Evolutionary conservation across 768 basidiomycete genomes (phyloP), one percentile per base, ranked within the genome.

Genomic region (Pleurotus tuoliensis): DNA sequence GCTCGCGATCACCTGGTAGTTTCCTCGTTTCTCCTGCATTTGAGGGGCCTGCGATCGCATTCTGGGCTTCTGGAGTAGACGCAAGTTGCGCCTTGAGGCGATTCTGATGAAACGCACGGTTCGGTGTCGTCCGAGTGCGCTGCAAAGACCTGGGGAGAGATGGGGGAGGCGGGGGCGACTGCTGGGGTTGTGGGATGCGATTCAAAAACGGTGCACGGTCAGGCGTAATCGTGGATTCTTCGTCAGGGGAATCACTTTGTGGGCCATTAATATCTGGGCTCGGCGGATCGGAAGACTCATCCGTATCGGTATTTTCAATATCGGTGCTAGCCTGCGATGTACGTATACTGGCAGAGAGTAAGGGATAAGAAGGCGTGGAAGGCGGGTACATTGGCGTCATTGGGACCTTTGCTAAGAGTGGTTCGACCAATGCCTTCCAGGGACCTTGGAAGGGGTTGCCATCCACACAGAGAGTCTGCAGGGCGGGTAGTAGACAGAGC

Each of bases 361-460:
- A 69, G 40, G 83, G 81, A 58, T 83, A 76, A 41, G 79, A 76
- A 25, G 86, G 87, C 2, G 84, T 86, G 16, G 84, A 85, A 12
- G 82, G 83, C 40, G 86, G 85, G 71, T 84, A 87, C 30, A 77
- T 69, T 20, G 86, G 86, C 1, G 82, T 80, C 64, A 78, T 70
- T 22, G 85, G 82, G 20, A 74, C 68, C 65, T 84, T 84, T 52
- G 85, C 78, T 7, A 94, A 76, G 47, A 98, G 76, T 0, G 94
- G 93, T 56, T 89, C 90, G 22, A 97, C 86, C 53, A 99, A 77
- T 30, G 90, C 86, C 66, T 88, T 86, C 92, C 94, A 97, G 1
- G 92, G 91, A 6, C 90, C 91, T 63, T 92, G 90, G 72, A 99
- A 98, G 6, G 95, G 94, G 68, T 99, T 99, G 15, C 87, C 89